phyloP scores from a whole-genome alignment of 306 rosid species.

The Lathyrus oleraceus region DNA sequence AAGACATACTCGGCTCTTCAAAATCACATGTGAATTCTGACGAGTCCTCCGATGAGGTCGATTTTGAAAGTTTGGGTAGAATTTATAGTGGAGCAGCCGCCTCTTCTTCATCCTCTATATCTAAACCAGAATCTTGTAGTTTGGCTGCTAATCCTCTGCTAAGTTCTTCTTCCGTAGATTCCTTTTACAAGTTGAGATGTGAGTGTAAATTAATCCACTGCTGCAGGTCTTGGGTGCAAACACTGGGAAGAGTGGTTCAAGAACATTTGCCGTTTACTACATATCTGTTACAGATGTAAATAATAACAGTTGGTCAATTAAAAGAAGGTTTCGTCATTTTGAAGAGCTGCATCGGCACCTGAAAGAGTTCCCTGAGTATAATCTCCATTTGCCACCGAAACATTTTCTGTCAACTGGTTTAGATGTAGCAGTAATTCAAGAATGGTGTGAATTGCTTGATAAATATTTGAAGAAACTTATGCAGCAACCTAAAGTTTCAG shows the following conservation, averaged over 20 bases:
- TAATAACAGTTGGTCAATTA: conserved; percentile 92
- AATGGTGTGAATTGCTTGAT: too few species aligned
- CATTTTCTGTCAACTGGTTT: too few species aligned
- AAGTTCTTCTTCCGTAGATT: conserved; percentile 62
- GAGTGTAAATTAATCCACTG: conserved; percentile 49
- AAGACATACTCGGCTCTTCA: conserved; percentile 72
- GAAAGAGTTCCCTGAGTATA: too few species aligned
- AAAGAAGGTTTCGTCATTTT: conserved; percentile 98
- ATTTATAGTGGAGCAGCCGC: conserved; percentile 81
- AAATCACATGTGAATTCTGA: conserved; percentile 52
- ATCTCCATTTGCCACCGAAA: too few species aligned
- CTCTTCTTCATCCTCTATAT: conserved; percentile 62
- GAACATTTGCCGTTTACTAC: conserved; percentile 93
- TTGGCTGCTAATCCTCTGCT: conserved; percentile 52
- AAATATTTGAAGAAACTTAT: conserved; percentile 94
- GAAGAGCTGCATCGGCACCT: conserved; percentile 98
- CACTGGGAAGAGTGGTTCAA: conserved; percentile 92
- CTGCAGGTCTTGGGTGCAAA: conserved; percentile 95
- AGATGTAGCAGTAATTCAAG: too few species aligned
- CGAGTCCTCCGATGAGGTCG: conserved; percentile 77
- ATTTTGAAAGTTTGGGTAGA: conserved; percentile 67
- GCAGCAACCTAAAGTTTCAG: conserved; percentile 92
- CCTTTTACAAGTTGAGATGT: conserved; percentile 88
- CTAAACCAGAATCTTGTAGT: conserved; percentile 45
- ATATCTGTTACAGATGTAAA: conserved; percentile 83